Evolutionary conservation across 2,329 filamentous ascomycete genomes (phyloP), one percentile per base, ranked within the genome.

Genomic region (Ceratocystis lukuohia): DNA sequence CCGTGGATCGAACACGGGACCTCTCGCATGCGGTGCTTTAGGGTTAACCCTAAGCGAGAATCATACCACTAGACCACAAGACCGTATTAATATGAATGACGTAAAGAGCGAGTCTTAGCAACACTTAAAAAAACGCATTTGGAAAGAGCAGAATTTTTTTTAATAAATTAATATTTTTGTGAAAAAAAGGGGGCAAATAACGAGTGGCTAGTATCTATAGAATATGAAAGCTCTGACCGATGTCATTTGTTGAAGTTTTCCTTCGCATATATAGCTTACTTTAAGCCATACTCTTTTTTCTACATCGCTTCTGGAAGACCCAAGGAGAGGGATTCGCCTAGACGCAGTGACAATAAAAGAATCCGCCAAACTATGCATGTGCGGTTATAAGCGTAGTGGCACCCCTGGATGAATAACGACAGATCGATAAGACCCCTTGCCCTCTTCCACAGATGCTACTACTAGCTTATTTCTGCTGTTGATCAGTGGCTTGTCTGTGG

Each of bases 21-120:
- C 70, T 71, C 70, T 69, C 69, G 69, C 70, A 71, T 64, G 65
- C 65, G 7, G 45, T 67, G 66, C 66, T 73, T 65, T 71, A 74
- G 75, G 75, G 74, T 76, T 69, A 67, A 74, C 83, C 83, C 83
- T 85, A 85, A 85, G 83, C 83, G 82, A 84, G 82, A 85, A 86
- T 85, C 82, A 85, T 85, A 85, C 83, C 83, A 81, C 83, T 84
- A 84, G 82, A 84, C 81, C 81, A 83, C 75, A 76, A 77, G 76
- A 77, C 76, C 77, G 5, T 25, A 4, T 8, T 1, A 25, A 15
- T 12, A 7, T 8, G n/a, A 22, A 6, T 0, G 6, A 50, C 46
- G 6, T 8, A 17, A 6, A 10, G 2, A 0, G 0, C 3, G 8
- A 0, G 8, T 3, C 3, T 37, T 37, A 10, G 33, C 6, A 2